These are phyloP conservation scores for Backusella sp. DNA, from an alignment of 192 early-diverging fungal species.

Conservation along the genomic window DNA sequence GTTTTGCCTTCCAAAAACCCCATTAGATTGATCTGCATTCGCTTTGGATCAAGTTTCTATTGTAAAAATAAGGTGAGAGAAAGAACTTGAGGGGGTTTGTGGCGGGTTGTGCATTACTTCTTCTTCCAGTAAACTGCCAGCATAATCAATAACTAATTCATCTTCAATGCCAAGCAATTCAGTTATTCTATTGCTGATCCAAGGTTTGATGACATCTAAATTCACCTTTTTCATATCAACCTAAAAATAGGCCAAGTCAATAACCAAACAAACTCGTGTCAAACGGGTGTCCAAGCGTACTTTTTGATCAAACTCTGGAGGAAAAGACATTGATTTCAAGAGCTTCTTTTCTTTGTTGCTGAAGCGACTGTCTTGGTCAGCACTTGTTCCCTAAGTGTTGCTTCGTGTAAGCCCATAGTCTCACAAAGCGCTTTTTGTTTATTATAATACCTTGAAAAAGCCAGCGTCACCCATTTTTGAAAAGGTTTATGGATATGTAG, in stretches of 20 bases:
- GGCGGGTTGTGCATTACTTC: conserved; percentile 39
- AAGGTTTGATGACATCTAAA: conserved; percentile 81
- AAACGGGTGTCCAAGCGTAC: conserved; percentile 35
- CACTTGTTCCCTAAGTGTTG: conserved; percentile 60
- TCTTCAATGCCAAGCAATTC: conserved; percentile 89
- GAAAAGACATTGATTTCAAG: conserved; percentile 76
- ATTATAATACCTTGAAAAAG: conserved; percentile 48
- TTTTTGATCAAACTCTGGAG: conserved; percentile 74
- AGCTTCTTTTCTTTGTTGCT: conserved; percentile 83
- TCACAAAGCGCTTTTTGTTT: not conserved
- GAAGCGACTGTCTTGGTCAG: conserved; percentile 78
- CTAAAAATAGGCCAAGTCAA: conserved; percentile 34
- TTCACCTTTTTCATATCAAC: conserved; percentile 90
- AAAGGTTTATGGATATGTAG: not conserved
- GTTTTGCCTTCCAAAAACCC: conserved; percentile 90
- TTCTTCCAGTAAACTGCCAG: conserved; percentile 81
- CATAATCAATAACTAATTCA: conserved; percentile 87
- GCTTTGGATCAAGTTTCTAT: conserved; percentile 77
- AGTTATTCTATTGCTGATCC: conserved; percentile 75
- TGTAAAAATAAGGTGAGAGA: conserved; percentile 6
- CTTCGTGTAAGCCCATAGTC: not conserved
- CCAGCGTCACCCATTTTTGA: conserved; percentile 51
- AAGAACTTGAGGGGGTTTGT: no score
- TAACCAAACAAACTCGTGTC: not conserved
- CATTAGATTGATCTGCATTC: conserved; percentile 93